Evolutionary conservation across 306 rosid genomes (phyloP), one percentile per base, ranked within the genome.

Genomic region (Cucumis cinereus): DNA sequence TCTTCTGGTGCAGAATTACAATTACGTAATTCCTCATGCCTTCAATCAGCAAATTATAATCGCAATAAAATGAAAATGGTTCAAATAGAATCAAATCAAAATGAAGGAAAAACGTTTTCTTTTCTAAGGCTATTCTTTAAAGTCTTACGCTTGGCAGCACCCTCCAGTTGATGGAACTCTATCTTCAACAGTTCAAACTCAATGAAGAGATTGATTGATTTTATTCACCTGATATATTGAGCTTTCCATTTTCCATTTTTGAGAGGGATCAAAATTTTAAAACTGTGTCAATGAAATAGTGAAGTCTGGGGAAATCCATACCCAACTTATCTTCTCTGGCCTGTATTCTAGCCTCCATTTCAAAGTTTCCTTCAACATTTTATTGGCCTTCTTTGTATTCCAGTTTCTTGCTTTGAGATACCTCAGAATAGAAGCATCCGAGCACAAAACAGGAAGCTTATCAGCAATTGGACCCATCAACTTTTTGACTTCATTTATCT

Each of bases 281-380:
- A 45, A 50, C 15, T 49, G 60, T 49, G 41, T 0, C 33, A 41
- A 22, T 50, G 10, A 71, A 19, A 52, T 30, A 9, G 47, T 28
- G 40, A 33, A 73, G 15, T 50, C 17, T 41, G 28, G 23, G 64
- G 38, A 67, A 79, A 20, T 82, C 67, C 82, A 43, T 80, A 92
- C 96, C 96, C 92, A 88, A 79, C 8, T 78, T 79, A 90, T 86
- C 80, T 80, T 87, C 77, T 90, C 96, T 59, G 98, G 98, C 88
- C 82, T 87, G 86, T 70, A 90, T 35, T 88, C 90, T 28, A 83
- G 77, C 86, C 88, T 87, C 97, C 97, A 92, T 84, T 87, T 90
- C 36, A 92, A 71, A 76, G 87, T 77, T 19, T 77, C 83, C 81
- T 82, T 87, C 82, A 90, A 76, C 96, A 88, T 92, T 83, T 84